These are phyloP conservation scores for Euphorbia tirucalli DNA, from an alignment of 345 rosid species.

Conservation along the genomic window DNA sequence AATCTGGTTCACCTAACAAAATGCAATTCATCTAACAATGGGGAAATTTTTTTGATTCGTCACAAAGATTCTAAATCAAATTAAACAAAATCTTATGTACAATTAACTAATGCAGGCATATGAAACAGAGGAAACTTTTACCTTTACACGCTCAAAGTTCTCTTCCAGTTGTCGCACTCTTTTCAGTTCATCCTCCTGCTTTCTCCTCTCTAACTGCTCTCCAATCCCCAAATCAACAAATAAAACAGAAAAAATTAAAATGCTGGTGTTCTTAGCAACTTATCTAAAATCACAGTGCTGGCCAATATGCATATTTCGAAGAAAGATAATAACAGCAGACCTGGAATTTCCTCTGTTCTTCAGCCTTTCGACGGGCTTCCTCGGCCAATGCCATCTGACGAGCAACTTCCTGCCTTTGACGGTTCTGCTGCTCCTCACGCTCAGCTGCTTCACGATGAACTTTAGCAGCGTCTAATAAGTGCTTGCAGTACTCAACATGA, in stretches of 20 bases:
- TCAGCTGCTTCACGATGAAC: conserved; percentile 94
- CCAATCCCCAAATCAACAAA: conserved; percentile 2
- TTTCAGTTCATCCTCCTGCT: conserved; percentile 86
- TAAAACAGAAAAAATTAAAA: neutral
- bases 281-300: neutral
- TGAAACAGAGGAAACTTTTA: conserved; percentile 14
- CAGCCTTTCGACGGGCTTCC: conserved; percentile 97
- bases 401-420: conserved; percentile 90
- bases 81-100: neutral
- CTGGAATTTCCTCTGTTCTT: conserved; percentile 92
- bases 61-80: neutral
- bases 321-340: conserved; percentile 33
- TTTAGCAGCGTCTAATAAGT: conserved; percentile 86
- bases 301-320: conserved; percentile 4
- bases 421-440: conserved; percentile 84
- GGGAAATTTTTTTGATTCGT: neutral
- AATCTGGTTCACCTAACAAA: neutral
- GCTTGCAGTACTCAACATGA: conserved; percentile 94
- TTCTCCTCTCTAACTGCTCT: conserved; percentile 85
- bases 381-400: conserved; percentile 95
- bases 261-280: neutral
- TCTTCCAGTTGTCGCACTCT: conserved; percentile 88
- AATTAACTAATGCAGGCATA: neutral
- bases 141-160: conserved; percentile 84
- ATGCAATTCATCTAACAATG: neutral